Percentiles rank a stretch among this genome's conserved stretches.
phyloP scores from a whole-genome alignment of 108 stramenopile species.

The Mediolabrus comicus region DNA sequence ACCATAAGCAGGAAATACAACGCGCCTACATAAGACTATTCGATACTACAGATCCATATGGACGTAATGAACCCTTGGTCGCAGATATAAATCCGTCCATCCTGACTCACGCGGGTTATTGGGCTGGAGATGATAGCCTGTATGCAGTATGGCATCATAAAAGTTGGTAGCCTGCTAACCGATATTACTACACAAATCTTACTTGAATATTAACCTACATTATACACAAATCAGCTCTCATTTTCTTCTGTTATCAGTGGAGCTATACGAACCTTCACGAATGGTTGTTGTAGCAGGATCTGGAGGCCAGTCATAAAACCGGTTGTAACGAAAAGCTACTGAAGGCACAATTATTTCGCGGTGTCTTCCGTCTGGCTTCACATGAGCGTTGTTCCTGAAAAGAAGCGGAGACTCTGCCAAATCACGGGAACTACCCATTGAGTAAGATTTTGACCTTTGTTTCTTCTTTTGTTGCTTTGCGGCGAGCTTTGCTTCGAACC shows the following conservation, averaged over 20 bases:
- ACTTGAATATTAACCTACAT: too few species aligned
- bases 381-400: not conserved
- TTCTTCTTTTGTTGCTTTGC: constrained; percentile 5
- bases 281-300: constrained; percentile 30
- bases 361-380: constrained; percentile 6
- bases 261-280: not conserved
- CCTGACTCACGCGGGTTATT: too few species aligned
- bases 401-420: constrained; percentile 27
- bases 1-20: too few species aligned
- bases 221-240: too few species aligned
- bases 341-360: constrained; percentile 53
- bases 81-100: too few species aligned
- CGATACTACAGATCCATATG: too few species aligned
- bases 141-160: too few species aligned
- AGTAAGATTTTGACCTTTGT: not conserved
- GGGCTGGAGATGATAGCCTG: too few species aligned
- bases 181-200: too few species aligned
- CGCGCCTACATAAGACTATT: too few species aligned
- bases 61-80: too few species aligned
- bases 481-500: not conserved
- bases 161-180: too few species aligned
- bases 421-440: constrained; percentile 12
- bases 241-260: not conserved
- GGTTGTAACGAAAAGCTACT: constrained; percentile 51
- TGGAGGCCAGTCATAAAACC: constrained; percentile 73